Evolutionary conservation across 2,329 filamentous ascomycete genomes (phyloP), one percentile per base, ranked within the genome.

Genomic region (Atkinsonella hypoxylon): DNA sequence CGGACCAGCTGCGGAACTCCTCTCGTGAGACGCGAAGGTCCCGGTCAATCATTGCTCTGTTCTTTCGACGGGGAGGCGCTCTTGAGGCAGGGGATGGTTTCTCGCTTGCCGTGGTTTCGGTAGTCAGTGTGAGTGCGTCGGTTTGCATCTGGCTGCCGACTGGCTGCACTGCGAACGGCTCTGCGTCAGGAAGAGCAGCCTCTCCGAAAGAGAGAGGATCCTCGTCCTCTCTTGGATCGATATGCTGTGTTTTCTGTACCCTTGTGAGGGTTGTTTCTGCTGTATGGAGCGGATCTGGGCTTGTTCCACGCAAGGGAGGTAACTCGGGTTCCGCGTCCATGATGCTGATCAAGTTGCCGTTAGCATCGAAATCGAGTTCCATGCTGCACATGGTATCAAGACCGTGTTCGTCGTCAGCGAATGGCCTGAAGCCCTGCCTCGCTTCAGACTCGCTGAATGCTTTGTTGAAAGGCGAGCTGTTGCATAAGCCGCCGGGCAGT

Each of bases 291-390:
- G 49, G 42, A 44, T 51, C 49, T 26, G 45, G 42, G 22, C 49
- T 51, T 11, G 46, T 47, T 45, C 22, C 32, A 17, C 42, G 52
- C 46, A 74, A 61, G 17, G 61, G 61, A 34, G 75, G 75, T 32
- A 78, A 61, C 36, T 74, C 70, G 18, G 64, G 64, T 44, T 75
- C 71, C 17, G 68, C 59, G 15, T 74, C 70, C 12, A 63, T 53
- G 3, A 69, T 55, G 22, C 66, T 66, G 40, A 75, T 56, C 36
- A 78, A 59, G 52, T 77, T 77, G 38, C 76, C 76, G 10, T 77
- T 62, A 22, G 64, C 70, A 53, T 78, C 76, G 48, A 79, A 72
- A n/a, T 71, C 67, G 26, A 79, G 64, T 2, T 69, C 70, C 56
- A 74, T 67, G 26, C 71, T 70, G 0, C 63, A 63, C 18, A 69